phyloP scores from a whole-genome alignment of 441 rosid species.

The Erodium chrysanthum region DNA sequence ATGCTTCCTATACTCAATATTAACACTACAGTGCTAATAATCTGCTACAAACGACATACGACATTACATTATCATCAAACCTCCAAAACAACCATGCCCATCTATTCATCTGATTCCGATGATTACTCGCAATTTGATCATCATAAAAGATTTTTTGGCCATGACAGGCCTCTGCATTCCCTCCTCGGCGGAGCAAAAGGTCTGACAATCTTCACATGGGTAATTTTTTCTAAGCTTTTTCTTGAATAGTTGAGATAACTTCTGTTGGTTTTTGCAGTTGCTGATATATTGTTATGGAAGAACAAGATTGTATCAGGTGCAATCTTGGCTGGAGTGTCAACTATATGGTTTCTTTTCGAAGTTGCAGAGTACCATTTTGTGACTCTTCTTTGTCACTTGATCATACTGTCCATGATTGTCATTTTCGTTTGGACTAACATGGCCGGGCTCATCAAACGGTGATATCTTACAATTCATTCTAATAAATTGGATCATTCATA shows the following conservation, averaged over 20 bases:
- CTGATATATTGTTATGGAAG: slow-evolving; percentile 47
- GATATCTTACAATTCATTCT: neutral
- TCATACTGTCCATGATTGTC: slow-evolving; percentile 25
- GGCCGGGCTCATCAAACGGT: slow-evolving; percentile 33
- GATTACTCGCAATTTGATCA: neutral
- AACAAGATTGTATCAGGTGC: slow-evolving; percentile 36
- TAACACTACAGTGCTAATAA: too few relatives aligned
- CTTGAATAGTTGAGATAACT: too few relatives aligned
- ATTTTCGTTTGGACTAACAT: slow-evolving; percentile 39
- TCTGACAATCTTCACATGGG: neutral
- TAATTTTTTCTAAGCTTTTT: neutral
- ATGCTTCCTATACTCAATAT: too few relatives aligned
- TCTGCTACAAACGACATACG: too few relatives aligned
- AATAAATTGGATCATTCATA: too few relatives aligned
- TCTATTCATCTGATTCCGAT: slow-evolving; percentile 4
- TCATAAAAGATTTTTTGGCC: neutral
- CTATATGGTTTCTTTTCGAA: slow-evolving; percentile 46
- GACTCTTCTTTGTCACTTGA: slow-evolving; percentile 37
- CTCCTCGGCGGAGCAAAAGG: slow-evolving; percentile 6
- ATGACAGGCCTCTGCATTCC: neutral
- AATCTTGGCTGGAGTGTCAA: slow-evolving; percentile 28
- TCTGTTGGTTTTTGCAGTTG: slow-evolving; percentile 28
- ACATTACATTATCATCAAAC: too few relatives aligned
- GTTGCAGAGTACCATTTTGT: slow-evolving; percentile 43
- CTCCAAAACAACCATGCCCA: neutral